Evolutionary conservation across 2,329 filamentous ascomycete genomes (phyloP), one percentile per base, ranked within the genome.

Genomic region (Elsinoe fawcettii): DNA sequence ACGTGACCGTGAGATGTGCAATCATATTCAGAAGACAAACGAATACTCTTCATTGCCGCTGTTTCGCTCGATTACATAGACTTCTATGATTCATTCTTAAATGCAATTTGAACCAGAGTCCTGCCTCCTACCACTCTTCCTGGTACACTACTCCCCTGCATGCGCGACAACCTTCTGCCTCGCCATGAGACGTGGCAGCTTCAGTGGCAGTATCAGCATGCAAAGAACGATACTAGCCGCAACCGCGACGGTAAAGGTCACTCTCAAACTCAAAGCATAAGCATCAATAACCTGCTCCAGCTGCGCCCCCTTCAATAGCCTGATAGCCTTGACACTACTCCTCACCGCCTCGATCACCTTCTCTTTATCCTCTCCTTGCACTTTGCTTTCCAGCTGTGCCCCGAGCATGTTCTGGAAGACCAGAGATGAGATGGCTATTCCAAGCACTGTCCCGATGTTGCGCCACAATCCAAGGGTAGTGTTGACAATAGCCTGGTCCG

Each of bases 381-480:
- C 84, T 32, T 79, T 76, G 9, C 67, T 61, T 3, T 80, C 70
- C 4, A 92, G 75, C 62, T 84, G 85, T 16, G 75, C 71, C 7
- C 80, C 71, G 54, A 92, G 73, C 0, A 81, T 77, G 64, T 90
- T 90, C 71, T 92, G 87, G 60, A 91, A 74, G 6, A 90, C 80
- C 58, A 90, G 77, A 66, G 84, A 87, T 62, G 83, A 87, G 55
- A 79, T 74, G 0, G 87, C 83, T 44, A 91, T 80, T n/a, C 87
- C 88, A 65, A 90, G 77, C 1, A 91, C 86, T 57, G 79, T 80
- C 5, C 87, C 88, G 4, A 91, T 70, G 58, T 81, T 83, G 56
- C 87, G 79, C 82, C 85, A 90, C 16, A 91, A 73, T 16, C 86
- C 79, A 60, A 91, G 73, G 0, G 87, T 89, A 55, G 80, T 83